Conservation (phyloP, 1,284 basidiomycete species). For the Coniferiporia sulphurascens region DNA sequence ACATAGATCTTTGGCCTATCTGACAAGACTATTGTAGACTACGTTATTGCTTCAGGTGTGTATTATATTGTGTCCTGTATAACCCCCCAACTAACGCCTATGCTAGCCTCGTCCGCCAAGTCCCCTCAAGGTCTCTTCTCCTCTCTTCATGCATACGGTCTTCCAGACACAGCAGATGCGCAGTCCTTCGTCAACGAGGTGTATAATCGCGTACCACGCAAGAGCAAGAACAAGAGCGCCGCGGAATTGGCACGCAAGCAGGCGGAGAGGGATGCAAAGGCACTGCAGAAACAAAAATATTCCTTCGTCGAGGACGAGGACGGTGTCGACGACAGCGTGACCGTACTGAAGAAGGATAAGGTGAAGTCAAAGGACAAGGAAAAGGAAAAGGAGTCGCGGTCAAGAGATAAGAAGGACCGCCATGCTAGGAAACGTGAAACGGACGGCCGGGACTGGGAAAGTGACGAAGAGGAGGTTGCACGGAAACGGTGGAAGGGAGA, state of each 20-base stretch:
- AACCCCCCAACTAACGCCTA: neutral
- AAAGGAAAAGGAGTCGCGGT: slow-evolving; percentile 42
- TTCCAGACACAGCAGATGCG: slow-evolving; percentile 75
- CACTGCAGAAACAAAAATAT: slow-evolving; percentile 71
- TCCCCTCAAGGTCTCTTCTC: slow-evolving; percentile 74
- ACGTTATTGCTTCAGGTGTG: slow-evolving; percentile 78
- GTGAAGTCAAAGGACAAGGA: slow-evolving; percentile 45
- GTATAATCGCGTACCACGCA: slow-evolving; percentile 71
- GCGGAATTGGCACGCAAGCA: slow-evolving; percentile 51
- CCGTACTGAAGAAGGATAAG: slow-evolving; percentile 29
- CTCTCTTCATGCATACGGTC: slow-evolving; percentile 70
- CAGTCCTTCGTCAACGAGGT: slow-evolving; percentile 79
- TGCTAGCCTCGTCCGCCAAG: slow-evolving; percentile 74
- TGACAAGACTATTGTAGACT: slow-evolving; percentile 80
- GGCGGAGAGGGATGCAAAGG: slow-evolving; percentile 66
- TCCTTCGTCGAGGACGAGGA: slow-evolving; percentile 78
- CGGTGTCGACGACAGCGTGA: slow-evolving; percentile 43
- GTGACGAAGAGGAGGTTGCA: slow-evolving; percentile 78
- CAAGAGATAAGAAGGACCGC: slow-evolving; percentile 50
- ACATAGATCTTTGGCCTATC: slow-evolving; percentile 75
- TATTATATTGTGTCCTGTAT: slow-evolving; percentile 21
- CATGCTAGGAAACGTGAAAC: slow-evolving; percentile 78
- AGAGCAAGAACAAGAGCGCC: slow-evolving; percentile 59
- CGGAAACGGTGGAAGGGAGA: slow-evolving; percentile 59
- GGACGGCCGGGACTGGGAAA: slow-evolving; percentile 78